Conservation (phyloP, 768 basidiomycete genomes). For the Myochromella boudieri region DNA sequence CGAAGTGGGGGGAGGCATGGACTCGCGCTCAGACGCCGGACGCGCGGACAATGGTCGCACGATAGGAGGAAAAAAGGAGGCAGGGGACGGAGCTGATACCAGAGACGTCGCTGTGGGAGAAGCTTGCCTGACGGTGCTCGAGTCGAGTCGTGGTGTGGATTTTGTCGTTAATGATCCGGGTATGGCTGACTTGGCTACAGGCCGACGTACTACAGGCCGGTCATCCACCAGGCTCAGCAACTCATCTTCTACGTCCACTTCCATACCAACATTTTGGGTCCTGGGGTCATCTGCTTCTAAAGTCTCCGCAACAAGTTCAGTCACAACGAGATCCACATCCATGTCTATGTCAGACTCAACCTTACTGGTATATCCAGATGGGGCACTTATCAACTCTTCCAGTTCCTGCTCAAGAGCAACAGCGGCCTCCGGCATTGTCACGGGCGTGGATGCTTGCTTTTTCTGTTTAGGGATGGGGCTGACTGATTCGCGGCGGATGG, state of each 20-base stretch:
- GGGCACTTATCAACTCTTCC: conserved; percentile 21
- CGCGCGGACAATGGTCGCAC: conserved; percentile 16
- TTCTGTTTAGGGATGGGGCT: conserved; percentile 14
- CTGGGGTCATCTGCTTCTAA: conserved; percentile 27
- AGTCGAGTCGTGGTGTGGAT: background rate
- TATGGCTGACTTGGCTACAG: conserved; percentile 13
- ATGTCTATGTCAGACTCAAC: conserved; percentile 33
- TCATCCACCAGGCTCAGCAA: conserved; percentile 70
- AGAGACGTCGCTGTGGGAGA: conserved; percentile 14
- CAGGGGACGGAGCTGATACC: conserved; percentile 11
- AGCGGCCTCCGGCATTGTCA: conserved; percentile 32
- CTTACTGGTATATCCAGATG: conserved; percentile 26
- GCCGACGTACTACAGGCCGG: conserved; percentile 24
- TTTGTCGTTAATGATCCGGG: conserved; percentile 3
- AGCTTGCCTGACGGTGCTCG: conserved; percentile 3
- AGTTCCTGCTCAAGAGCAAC: conserved; percentile 47
- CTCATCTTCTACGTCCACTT: conserved; percentile 62
- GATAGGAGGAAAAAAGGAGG: conserved; percentile 9
- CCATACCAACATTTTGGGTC: conserved; percentile 27
- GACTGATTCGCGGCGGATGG: conserved; percentile 2
- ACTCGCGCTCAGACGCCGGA: conserved; percentile 44
- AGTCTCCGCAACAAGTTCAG: conserved; percentile 44
- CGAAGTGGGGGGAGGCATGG: conserved; percentile 57
- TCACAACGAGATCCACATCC: conserved; percentile 44
- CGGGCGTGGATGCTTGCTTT: conserved; percentile 18